These are phyloP conservation scores for Thoreauomyces humboldtii DNA, from an alignment of 192 early-diverging fungal species.

Conservation along the genomic window DNA sequence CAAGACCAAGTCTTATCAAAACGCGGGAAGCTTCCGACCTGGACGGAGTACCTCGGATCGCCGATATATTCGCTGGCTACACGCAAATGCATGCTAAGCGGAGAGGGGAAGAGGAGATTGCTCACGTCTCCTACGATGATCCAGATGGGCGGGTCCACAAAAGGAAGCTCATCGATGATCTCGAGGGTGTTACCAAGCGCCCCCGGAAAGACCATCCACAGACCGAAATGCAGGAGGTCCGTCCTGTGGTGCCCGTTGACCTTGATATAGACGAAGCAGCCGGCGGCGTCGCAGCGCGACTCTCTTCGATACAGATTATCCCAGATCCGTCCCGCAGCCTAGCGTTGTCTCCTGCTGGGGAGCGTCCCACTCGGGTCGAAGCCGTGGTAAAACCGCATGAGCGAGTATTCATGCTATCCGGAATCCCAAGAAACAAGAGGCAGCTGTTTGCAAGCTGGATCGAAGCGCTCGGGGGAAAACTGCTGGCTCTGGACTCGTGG, in stretches of 20 bases:
- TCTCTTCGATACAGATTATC: too few relatives aligned
- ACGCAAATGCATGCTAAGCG: constrained; percentile 6
- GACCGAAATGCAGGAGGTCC: neutral
- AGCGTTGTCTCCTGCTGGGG: too few relatives aligned
- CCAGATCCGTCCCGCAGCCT: too few relatives aligned
- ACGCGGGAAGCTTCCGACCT: too few relatives aligned
- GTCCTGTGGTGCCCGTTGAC: neutral
- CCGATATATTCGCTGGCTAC: too few relatives aligned
- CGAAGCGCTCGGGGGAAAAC: constrained; percentile 32
- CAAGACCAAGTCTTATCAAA: too few relatives aligned
- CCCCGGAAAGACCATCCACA: too few relatives aligned
- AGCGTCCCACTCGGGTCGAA: too few relatives aligned
- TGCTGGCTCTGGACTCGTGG: constrained; percentile 34
- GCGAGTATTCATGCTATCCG: constrained; percentile 39
- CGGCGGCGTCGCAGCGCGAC: neutral
- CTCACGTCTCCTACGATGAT: constrained; percentile 35
- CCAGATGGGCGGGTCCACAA: constrained; percentile 27
- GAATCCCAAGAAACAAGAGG: constrained; percentile 11
- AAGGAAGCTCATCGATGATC: constrained; percentile 30
- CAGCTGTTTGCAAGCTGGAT: constrained; percentile 11
- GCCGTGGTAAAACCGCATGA: too few relatives aligned
- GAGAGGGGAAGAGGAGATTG: neutral
- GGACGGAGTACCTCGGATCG: too few relatives aligned
- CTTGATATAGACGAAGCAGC: constrained; percentile 1
- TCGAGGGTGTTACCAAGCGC: neutral